Conservation (phyloP, 148 eudicot genomes). For the Rhododendron griersonianum region DNA sequence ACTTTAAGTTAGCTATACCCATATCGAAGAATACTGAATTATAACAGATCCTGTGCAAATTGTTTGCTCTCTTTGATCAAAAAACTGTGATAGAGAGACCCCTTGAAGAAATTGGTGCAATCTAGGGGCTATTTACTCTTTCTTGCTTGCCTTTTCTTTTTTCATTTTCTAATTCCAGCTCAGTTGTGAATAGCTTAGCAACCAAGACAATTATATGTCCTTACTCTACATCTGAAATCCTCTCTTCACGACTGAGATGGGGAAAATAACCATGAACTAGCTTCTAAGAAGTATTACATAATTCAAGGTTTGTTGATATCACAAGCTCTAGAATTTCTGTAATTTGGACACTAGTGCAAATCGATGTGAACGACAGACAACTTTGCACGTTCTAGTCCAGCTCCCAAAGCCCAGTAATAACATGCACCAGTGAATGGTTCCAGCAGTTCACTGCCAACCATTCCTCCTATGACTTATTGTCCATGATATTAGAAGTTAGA, state of each 20-base stretch:
- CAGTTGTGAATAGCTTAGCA: not conserved
- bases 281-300: not conserved
- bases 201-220: not conserved
- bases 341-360: not conserved
- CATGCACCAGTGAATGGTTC: conserved; percentile 5
- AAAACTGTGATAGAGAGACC: not conserved
- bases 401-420: not conserved
- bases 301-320: not conserved
- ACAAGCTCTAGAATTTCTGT: not conserved
- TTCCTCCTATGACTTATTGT: not conserved
- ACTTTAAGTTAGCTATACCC: not conserved
- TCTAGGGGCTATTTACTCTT: not conserved
- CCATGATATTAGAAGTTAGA: not conserved
- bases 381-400: not conserved
- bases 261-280: not conserved
- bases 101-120: conserved; percentile 2
- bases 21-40: not conserved
- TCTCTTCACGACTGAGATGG: not conserved
- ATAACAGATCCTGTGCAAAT: not conserved
- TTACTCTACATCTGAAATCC: not conserved
- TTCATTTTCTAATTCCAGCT: not conserved
- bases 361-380: not conserved
- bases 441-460: not conserved
- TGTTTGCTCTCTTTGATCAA: not conserved
- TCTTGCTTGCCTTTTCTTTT: not conserved